Evolutionary conservation across 208 protist genomes (phyloP), one percentile per base, ranked within the genome.

Genomic region (Leishmania gerbilli): DNA sequence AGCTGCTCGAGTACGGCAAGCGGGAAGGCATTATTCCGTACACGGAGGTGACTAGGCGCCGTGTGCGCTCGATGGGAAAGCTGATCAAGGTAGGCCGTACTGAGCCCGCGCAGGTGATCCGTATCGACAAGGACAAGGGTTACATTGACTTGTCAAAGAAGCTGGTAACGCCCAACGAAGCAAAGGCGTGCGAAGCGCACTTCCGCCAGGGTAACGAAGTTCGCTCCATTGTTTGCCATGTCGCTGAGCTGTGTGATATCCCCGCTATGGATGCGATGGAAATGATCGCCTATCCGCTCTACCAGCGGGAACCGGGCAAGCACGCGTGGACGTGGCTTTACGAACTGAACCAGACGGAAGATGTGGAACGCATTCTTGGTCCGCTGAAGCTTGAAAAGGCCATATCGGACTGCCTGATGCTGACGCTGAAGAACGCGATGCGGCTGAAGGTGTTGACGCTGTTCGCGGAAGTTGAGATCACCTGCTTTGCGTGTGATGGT

Each of bases 61-160:
- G 99, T 86, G 99, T 99, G 84, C 97, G 99, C 79, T 99, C 99
- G 1, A 98, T 99, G 87, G 98, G 98, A 76, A 99, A 99, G 88
- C 89, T 99, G n/a, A 99, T 99, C 74, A 98, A 99, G 83, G 99
- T 99, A 27, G 99, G 99, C 40, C 90, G 93, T 37, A 94, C 92
- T 60, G 99, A 99, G 87, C 96, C 98, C 56, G 97, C 99, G 4
- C 94, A 99, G 81, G 99, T 99, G 19, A 93, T 99, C 69, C 96
- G 99, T 87, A 99, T 99, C 69, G 99, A 99, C 87, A 95, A 97
- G 84, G 99, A 99, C 55, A 99, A 99, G 85, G 97, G 99, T 45
- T 99, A 99, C 84, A 99, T 99, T 89, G 99, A 99, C 94, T 87
- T 99, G 7, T 99, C 98, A 17, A 99, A 99, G 89, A 97, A 99